phyloP scores from a whole-genome alignment of 768 basidiomycete genomes.

The Hygrophoropsis aurantiaca region DNA sequence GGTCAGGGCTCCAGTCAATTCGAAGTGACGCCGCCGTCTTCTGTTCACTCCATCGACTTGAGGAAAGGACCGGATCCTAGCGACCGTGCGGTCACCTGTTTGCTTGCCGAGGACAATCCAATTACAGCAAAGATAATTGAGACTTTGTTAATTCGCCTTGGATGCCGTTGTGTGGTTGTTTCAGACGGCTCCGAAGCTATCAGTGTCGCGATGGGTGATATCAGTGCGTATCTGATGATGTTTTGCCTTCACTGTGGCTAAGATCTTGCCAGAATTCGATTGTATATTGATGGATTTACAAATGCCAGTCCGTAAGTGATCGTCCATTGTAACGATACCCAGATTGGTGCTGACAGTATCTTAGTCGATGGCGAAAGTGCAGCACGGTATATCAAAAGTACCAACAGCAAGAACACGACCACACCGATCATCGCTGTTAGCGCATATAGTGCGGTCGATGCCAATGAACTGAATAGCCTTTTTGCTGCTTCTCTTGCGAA shows the following conservation, averaged over 20 bases:
- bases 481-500: constrained; percentile 85
- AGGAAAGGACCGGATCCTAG: constrained; percentile 73
- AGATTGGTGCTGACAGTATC: constrained; percentile 10
- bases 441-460: constrained; percentile 76
- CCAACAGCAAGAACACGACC: constrained; percentile 90
- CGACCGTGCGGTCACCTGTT: constrained; percentile 88
- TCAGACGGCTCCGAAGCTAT: constrained; percentile 96
- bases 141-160: constrained; percentile 88
- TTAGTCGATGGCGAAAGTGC: constrained; percentile 94
- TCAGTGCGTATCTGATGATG: constrained; percentile 61
- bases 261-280: constrained; percentile 72
- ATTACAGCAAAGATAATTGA: constrained; percentile 98
- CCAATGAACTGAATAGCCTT: constrained; percentile 60
- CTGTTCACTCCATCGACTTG: constrained; percentile 82
- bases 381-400: constrained; percentile 95
- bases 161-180: constrained; percentile 94
- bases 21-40: constrained; percentile 73
- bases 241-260: background rate
- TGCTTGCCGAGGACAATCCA: constrained; percentile 97
- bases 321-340: background rate
- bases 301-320: constrained; percentile 84
- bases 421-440: constrained; percentile 93
- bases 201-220: constrained; percentile 95
- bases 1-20: constrained; percentile 54
- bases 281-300: constrained; percentile 94